Base-by-base conservation (phyloP, 1,139 yeast genomes). In the Waltiozyma sp. region DNA sequence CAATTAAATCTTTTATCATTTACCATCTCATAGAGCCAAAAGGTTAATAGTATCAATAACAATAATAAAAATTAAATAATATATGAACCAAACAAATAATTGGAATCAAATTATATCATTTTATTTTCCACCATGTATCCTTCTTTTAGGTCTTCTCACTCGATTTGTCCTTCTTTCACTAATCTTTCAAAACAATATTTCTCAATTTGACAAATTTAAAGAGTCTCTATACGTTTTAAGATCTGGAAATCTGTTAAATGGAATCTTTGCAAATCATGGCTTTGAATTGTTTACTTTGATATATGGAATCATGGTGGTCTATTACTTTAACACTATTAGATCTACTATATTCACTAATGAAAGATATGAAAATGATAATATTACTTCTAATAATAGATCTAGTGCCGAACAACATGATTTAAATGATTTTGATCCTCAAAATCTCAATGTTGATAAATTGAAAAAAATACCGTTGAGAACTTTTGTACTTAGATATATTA, bases 181-280 rank as follows among this genome's bases (percentile, higher is more conserved):
- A 26, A 4, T 26, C 28, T 26, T 26, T 13, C 28, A 26, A 26
- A 13, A 13, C 4, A 14, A 26, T 26, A 26, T 4, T 11, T 10
- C 13, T 26, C n/a, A 10, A 10, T 10, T 26, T 26, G n/a, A 11
- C 28, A 26, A 10, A 13, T 10, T 26, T 26, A 5, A 14, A 26
- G 28, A 26, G 3, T 26, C 28, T 13, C 4, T 26, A 16, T 40
- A 33, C 11, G 15, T 45, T 18, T 39, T 49, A 24, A 40, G 47
- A 9, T 49, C 50, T 13, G 19, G 37, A 3, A 50, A 45, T 36
- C 9, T 43, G 2, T 19, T 63, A 28, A 64, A 64, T 44, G 41
- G 44, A 19, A 35, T 62, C 16, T 62, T 64, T 51, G 68, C 66
- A 5, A 58, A 63, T 38, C 54, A 59, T 38, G 67, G 67, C 1